Base-by-base conservation (phyloP, 225 moss, liverwort and hornwort genomes). In the Antitrichia curtipendula region DNA sequence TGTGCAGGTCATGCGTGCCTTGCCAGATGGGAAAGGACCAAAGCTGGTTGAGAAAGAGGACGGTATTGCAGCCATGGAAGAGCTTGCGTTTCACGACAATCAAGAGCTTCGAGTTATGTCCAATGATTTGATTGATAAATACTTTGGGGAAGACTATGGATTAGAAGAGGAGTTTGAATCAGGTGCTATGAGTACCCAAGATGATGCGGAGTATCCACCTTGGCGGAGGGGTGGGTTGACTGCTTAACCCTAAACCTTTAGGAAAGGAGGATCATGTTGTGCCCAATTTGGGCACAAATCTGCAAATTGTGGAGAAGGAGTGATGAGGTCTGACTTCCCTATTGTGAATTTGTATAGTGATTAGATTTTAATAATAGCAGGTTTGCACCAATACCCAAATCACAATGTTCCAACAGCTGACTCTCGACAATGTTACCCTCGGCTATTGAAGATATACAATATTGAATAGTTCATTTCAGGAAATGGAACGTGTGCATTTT, bases 1-100 rank as follows among this genome's bases (percentile, higher is more conserved):
- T 94, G 63, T 84, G 85, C 91, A 98, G 98, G 96, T 96, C 57
- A 95, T 98, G 98, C 91, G 95, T 86, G 94, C 96, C 64, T 84
- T 98, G 76, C 98, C 98, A 58, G 91, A 86, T 83, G 95, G 93
- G 82, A 95, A 91, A 87, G 98, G 98, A 43, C 95, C 96, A 50
- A 95, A 96, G 88, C 92, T 98, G 62, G 97, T 98, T 82, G 98
- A 98, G 89, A 97, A 97, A 92, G 97, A 96, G 87, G 98, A 98
- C 85, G 98, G 98, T 10, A 97, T 98, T 90, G 96, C 97, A 80
- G 98, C 96, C 7, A 95, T 98, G 92, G 97, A 98, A 87, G 92
- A 92, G 77, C 92, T 98, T 78, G 94, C 94, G 86, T 97, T 94
- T 88, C 95, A 97, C 85, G 97, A 92, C 78, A 98, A 98, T 69